A percentile compares a stretch with the other conserved stretches of the same genome.
Evolutionary conservation across 2,329 filamentous ascomycete species (phyloP).

Genomic region (Piedraia hortae): DNA sequence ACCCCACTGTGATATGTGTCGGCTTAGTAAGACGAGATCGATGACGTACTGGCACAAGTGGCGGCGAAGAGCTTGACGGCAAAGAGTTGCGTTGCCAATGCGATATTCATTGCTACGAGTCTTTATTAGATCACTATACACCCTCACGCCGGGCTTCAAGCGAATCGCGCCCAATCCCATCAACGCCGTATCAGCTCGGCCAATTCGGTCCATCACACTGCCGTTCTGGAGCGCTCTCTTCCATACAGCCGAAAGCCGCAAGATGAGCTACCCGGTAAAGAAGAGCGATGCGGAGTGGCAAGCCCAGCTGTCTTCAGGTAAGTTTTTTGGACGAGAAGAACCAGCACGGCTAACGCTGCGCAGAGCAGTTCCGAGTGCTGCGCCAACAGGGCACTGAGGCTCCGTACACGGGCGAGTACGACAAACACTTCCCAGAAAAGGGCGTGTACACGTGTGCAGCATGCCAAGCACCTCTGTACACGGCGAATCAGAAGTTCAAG

Average conservation of each 20-base stretch:
- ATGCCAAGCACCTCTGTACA: conserved; percentile 73
- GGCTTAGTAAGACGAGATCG: too few relatives aligned
- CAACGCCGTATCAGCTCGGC: too few relatives aligned
- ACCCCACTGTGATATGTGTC: too few relatives aligned
- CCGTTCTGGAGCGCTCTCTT: conserved; percentile 59
- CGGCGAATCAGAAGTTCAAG: conserved; percentile 80
- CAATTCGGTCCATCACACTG: too few relatives aligned
- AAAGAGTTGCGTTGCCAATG: too few relatives aligned
- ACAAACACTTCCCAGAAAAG: conserved; percentile 51
- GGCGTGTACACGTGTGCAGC: conserved; percentile 75
- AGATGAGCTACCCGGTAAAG: conserved; percentile 54
- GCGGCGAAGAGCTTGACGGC: too few relatives aligned
- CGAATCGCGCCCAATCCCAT: too few relatives aligned
- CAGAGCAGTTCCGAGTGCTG: conserved; percentile 87
- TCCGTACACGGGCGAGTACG: conserved; percentile 52
- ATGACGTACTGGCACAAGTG: too few relatives aligned
- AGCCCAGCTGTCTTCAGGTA: conserved; percentile 49
- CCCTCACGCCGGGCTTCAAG: too few relatives aligned
- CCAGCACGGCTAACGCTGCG: not conserved
- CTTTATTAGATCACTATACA: too few relatives aligned
- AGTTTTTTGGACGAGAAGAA: conserved; percentile 4
- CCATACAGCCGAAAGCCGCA: conserved; percentile 26
- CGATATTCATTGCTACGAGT: too few relatives aligned
- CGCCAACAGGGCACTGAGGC: conserved; percentile 77
- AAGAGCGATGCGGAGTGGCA: conserved; percentile 69